Percentiles rank a stretch among this genome's conserved stretches.
These are phyloP conservation scores for Cupressus sempervirens DNA, from an alignment of 75 land plant species.

Conservation along the genomic window DNA sequence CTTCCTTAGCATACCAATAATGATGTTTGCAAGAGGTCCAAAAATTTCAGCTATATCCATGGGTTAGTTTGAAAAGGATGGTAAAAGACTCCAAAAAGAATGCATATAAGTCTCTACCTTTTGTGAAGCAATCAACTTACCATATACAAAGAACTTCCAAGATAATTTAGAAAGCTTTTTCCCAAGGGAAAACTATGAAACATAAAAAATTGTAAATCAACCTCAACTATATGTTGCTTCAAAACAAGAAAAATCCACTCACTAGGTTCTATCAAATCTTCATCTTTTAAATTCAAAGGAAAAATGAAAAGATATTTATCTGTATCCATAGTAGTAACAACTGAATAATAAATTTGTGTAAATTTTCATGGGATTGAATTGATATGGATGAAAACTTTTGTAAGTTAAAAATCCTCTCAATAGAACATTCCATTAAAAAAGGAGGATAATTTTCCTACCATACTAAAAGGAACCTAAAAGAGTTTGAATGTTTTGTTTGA, in stretches of 20 bases:
- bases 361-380: no score
- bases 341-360: constrained; percentile 77
- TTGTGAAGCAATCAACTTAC: constrained; percentile 51
- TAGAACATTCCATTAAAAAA: no score
- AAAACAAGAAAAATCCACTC: constrained; percentile 83
- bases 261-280: constrained; percentile 46
- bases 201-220: constrained; percentile 51
- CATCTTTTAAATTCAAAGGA: constrained; percentile 62
- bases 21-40: constrained; percentile 30
- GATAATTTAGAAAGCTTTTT: constrained; percentile 31
- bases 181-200: constrained; percentile 42
- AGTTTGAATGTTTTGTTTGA: no score
- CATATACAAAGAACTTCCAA: constrained; percentile 54
- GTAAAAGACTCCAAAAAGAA: constrained; percentile 83
- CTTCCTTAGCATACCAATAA: constrained; percentile 48
- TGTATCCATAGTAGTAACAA: constrained; percentile 87
- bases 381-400: no score
- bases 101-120: constrained; percentile 61
- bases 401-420: no score
- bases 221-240: constrained; percentile 85
- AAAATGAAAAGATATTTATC: constrained; percentile 52
- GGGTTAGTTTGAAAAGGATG: constrained; percentile 89
- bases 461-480: no score
- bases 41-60: constrained; percentile 74
- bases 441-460: no score